phyloP scores from a whole-genome alignment of 306 rosid species.

The Astragalus glycyphyllos region DNA sequence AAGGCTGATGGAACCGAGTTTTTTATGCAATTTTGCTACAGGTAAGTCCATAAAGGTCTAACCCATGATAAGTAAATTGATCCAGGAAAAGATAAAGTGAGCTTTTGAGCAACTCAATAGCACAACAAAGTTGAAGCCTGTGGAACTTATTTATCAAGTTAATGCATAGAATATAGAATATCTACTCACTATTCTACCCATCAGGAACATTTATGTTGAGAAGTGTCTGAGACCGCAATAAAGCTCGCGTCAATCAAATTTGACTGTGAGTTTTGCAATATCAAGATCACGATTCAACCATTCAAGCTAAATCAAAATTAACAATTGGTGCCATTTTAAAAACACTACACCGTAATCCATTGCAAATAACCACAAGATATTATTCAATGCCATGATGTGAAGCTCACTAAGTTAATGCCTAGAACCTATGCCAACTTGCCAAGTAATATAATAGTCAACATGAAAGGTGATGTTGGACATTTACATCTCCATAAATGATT shows the following conservation, averaged over 20 bases:
- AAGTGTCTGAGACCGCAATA: too few species aligned
- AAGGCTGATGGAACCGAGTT: background rate
- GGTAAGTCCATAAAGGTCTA: background rate
- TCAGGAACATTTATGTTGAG: background rate
- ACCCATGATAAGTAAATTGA: constrained; percentile 3
- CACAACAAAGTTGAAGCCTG: background rate
- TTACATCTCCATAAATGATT: background rate
- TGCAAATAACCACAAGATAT: background rate
- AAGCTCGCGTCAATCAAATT: too few species aligned
- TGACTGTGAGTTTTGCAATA: too few species aligned
- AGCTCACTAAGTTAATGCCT: background rate
- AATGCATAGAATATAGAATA: background rate
- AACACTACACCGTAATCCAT: background rate
- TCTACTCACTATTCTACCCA: constrained; percentile 15
- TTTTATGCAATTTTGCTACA: constrained; percentile 7
- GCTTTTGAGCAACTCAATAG: background rate
- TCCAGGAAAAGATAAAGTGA: constrained; percentile 10
- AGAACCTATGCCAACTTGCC: background rate
- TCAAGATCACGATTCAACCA: too few species aligned
- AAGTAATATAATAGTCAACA: background rate
- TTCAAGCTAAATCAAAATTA: background rate
- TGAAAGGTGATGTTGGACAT: background rate
- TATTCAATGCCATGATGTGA: background rate
- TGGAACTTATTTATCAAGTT: background rate
- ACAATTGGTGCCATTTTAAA: background rate